A percentile compares a stretch with the other conserved stretches of the same genome.
Evolutionary conservation across 2,329 filamentous ascomycete species (phyloP).

Genomic region (Fusarium sp.): DNA sequence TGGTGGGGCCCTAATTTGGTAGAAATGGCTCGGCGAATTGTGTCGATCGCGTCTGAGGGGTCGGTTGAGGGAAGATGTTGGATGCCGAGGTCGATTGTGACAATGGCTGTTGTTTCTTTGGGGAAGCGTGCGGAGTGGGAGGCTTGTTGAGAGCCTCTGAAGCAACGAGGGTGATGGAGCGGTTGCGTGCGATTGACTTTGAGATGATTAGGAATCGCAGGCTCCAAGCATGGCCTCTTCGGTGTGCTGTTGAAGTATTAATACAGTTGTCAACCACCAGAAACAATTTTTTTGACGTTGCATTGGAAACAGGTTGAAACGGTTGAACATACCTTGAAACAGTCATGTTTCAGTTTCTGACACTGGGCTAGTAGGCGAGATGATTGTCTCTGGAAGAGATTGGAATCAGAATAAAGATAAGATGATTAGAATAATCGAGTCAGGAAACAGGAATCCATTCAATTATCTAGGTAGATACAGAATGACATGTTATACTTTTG

Average conservation of each 20-base stretch:
- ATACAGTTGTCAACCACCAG: fast-evolving
- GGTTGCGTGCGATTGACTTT: not conserved
- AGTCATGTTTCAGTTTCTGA: not conserved
- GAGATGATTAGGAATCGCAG: not conserved
- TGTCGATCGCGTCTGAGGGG: not conserved
- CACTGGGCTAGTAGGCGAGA: not conserved
- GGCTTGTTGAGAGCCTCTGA: not conserved
- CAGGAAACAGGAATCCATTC: too few relatives aligned
- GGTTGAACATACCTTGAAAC: not conserved
- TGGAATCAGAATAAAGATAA: fast-evolving
- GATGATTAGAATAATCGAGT: too few relatives aligned
- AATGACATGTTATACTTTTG: too few relatives aligned
- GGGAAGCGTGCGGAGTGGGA: not conserved
- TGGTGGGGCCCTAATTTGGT: not conserved
- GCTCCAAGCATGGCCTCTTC: fast-evolving
- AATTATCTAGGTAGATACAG: too few relatives aligned
- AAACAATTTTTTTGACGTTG: fast-evolving
- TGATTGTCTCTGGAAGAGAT: not conserved
- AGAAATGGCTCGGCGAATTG: not conserved
- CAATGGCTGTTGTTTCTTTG: not conserved
- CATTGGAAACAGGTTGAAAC: not conserved
- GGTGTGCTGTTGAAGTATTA: not conserved
- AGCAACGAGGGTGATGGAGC: not conserved
- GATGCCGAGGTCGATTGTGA: not conserved
- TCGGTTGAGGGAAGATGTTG: not conserved